Evolutionary conservation across 371 early-diverging fungal species (phyloP).

Genomic region (Circinella umbellata): DNA sequence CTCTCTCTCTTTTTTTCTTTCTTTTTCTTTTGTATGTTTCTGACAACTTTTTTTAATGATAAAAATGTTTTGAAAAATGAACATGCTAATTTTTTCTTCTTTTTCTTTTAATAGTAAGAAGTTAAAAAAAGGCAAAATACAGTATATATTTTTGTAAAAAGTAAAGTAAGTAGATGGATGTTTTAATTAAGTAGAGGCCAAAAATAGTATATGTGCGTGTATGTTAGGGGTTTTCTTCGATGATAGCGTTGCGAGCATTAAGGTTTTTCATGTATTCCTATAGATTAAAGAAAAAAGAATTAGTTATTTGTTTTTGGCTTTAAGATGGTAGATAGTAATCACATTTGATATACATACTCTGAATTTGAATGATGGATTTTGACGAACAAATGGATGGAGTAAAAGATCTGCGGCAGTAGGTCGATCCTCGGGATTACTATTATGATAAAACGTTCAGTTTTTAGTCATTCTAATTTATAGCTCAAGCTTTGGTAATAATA

Average conservation of each 20-base stretch:
- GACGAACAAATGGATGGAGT: conserved; percentile 57
- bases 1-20: no score
- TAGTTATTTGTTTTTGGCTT: no score
- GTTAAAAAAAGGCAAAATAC: conserved; percentile 1
- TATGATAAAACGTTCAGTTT: background rate
- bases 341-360: conserved; percentile 33
- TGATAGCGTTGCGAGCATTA: background rate
- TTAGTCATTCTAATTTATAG: background rate
- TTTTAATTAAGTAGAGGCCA: background rate
- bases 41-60: no score
- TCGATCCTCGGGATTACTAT: conserved; percentile 64
- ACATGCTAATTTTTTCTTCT: background rate
- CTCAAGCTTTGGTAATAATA: background rate
- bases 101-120: background rate
- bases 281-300: background rate
- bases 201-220: background rate
- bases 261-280: conserved; percentile 11
- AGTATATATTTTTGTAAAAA: background rate
- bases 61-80: no score
- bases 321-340: no score
- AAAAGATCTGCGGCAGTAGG: conserved; percentile 72
- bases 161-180: conserved; percentile 10
- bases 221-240: conserved; percentile 4
- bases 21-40: no score
- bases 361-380: conserved; percentile 61